Conservation (phyloP, 306 rosid species). For the Glycine soja region DNA sequence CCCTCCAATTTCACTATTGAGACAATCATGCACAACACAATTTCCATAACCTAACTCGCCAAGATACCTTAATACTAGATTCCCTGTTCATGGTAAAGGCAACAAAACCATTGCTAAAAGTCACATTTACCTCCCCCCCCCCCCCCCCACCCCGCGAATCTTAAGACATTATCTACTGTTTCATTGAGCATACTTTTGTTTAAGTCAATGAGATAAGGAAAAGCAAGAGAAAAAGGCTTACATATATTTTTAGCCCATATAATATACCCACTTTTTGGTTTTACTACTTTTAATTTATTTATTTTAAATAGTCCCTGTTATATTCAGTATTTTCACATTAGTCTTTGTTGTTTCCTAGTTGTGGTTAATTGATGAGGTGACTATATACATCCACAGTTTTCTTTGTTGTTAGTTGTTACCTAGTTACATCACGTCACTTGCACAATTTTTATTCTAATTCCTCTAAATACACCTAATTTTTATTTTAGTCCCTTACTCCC, state of each 20-base stretch:
- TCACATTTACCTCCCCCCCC: background rate
- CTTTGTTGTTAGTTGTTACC: no score
- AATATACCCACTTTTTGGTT: background rate
- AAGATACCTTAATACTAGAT: background rate
- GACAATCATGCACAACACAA: background rate
- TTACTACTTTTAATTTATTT: background rate
- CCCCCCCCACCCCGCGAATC: background rate
- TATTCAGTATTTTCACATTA: background rate
- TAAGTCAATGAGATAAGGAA: background rate
- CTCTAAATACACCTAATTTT: background rate
- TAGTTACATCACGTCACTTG: background rate
- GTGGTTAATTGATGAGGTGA: background rate
- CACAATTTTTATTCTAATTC: background rate
- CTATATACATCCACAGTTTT: background rate
- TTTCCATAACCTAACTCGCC: background rate
- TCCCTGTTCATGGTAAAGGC: conserved; percentile 1
- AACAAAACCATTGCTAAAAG: conserved; percentile 37
- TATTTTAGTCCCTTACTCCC: background rate
- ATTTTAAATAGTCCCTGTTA: background rate
- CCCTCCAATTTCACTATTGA: background rate
- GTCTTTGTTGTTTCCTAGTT: background rate
- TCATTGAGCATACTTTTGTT: conserved; percentile 34
- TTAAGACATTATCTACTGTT: conserved; percentile 35
- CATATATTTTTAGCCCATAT: background rate
- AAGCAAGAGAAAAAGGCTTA: background rate